Evolutionary conservation across 2,329 filamentous ascomycete species (phyloP), one percentile per base, ranked within the genome.

Genomic region (Capronia epimyces): DNA sequence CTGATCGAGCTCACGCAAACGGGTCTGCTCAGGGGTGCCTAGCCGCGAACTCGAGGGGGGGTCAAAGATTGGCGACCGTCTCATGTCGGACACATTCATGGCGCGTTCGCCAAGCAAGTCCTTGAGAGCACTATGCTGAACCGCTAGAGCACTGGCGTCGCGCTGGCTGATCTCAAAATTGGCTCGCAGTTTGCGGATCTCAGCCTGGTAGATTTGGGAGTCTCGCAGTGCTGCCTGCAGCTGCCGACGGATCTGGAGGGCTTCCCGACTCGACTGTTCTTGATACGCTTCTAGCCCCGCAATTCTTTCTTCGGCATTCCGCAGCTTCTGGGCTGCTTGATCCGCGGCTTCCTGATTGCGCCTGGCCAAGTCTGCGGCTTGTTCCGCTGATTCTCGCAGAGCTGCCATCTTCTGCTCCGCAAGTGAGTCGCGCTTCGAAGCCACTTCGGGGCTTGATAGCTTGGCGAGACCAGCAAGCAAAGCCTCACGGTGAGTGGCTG

Each of bases 201-300:
- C 81, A 27, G 86, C 81, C 60, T 89, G 86, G 21, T 94, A 75
- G n/a, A 80, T 76, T 66, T 95, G 89, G 12, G 85, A 83, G 51
- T 98, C 91, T 58, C 84, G 85, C 67, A 95, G 76, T 3, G 87
- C 83, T 21, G 82, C 78, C 66, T 97, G 93, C 46, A 98, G 78
- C 65, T 97, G 91, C 65, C 93, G 84, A 48, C 93, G 83, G 59
- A 97, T 89, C 29, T 84, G 82, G 48, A 98, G 82, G 43, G 89
- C 89, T 68, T 98, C 94, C 39, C 93, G 82, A 68, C 90, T 97
- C 3, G 90, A 86, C 69, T 98, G 93, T 66, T 98, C 93, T 70
- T 98, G 93, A 67, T 97, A 97, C 22, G 89, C 88, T 68, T 98
- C 93, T 2, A 98, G 78, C 5, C 93, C 93, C 3, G 93, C 94